Percentiles rank a stretch among this genome's conserved stretches.
Conservation (phyloP, 106 monocot genomes). For the Dendrobium nobile region DNA sequence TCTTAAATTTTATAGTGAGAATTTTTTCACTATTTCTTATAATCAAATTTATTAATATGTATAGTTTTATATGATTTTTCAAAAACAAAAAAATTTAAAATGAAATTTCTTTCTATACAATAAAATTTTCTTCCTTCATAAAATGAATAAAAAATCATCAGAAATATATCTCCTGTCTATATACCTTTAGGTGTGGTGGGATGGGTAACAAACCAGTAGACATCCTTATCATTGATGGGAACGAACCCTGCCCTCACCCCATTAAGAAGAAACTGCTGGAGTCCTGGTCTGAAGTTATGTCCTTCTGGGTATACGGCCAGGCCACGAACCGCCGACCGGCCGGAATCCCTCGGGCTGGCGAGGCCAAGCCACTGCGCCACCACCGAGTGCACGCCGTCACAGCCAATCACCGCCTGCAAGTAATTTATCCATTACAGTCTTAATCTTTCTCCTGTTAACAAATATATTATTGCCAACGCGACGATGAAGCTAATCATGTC, state of each 20-base stretch:
- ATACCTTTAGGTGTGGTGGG: conserved; percentile 16
- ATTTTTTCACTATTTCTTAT: too few relatives aligned
- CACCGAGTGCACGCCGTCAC: conserved; percentile 36
- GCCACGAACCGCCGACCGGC: conserved; percentile 18
- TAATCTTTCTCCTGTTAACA: too few relatives aligned
- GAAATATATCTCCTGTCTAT: neutral
- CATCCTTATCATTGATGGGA: conserved; percentile 30
- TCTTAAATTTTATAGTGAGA: too few relatives aligned
- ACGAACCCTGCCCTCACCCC: conserved; percentile 28
- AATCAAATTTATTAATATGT: too few relatives aligned
- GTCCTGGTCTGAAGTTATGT: conserved; percentile 13
- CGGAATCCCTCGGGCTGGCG: conserved; percentile 10
- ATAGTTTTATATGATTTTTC: too few relatives aligned
- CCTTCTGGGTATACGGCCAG: conserved; percentile 10
- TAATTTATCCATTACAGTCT: neutral
- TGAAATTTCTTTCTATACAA: too few relatives aligned
- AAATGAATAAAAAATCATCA: too few relatives aligned
- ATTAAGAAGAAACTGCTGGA: conserved; percentile 8
- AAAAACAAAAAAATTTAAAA: too few relatives aligned
- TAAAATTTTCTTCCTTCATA: too few relatives aligned
- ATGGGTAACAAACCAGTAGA: conserved; percentile 40
- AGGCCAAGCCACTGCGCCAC: conserved; percentile 34
- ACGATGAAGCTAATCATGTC: too few relatives aligned
- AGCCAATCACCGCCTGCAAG: conserved; percentile 33
- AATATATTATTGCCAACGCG: too few relatives aligned